Base-by-base conservation (phyloP, 805 yeast species). In the Hanseniaspora clermontiae region DNA sequence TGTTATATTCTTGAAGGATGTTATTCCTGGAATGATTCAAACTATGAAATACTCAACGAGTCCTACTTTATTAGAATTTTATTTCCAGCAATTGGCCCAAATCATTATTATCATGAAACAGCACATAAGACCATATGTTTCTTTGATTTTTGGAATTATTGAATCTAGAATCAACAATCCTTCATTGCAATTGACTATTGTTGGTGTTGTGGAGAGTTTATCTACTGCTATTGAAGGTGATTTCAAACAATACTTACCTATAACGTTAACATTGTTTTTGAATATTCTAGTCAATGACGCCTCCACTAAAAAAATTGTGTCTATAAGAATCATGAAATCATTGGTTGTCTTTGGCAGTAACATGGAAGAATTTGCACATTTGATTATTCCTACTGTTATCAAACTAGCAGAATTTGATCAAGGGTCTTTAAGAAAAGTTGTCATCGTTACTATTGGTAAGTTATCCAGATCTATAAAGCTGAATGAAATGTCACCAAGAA, bases 151-250 rank as follows among this genome's bases (percentile, higher is more conserved):
- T 63, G 80, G 72, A 3, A 80, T 86, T 0, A 80, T 91, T 53
- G 80, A 80, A 59, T 95, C 87, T 60, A 87, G 82, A 59, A 90
- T 89, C 68, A 70, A 72, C 12, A 64, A 72, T 24, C 77, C 81
- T 19, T 75, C 81, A 56, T 71, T 90, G 49, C 95, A 90, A 64
- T 82, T 82, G 3, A 84, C 90, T 0, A 84, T 91, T 24, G 79
- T 93, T 40, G 79, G 82, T 27, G 77, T 91, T 37, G 79, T 90
- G 24, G 97, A 91, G 65, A 80, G 89, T 3, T 79, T 93, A 34
- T 86, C 96, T 0, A 79, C 78, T 53, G 89, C 97, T 0, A 72
- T 93, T 51, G 95, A 88, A 57, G 95, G 95, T 8, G 98, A 93
- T 65, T 93, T 93, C 72, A 93, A 88, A 62, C 75, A 83, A 67